Evolutionary conservation across 2,329 filamentous ascomycete genomes (phyloP).

Genomic region (Huntiella bhutanensis): DNA sequence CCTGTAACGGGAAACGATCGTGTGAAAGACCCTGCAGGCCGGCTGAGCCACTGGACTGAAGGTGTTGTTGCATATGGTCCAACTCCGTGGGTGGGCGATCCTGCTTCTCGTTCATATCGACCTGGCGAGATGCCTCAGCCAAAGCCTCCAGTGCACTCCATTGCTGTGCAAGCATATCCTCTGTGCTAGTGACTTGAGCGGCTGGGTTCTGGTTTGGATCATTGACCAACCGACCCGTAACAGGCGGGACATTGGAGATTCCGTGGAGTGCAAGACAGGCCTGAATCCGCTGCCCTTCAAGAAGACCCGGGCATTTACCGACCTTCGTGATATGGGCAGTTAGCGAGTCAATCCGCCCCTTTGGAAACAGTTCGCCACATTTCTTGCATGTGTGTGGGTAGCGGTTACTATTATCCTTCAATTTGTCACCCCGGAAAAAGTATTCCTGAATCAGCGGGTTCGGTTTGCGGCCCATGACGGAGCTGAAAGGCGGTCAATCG

Average conservation of each 20-base stretch:
- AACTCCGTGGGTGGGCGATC: constrained; percentile 17
- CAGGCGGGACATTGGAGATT: constrained; percentile 28
- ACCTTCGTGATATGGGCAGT: constrained; percentile 60
- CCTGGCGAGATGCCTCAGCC: constrained; percentile 69
- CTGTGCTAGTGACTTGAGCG: constrained; percentile 10
- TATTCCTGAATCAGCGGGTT: constrained; percentile 74
- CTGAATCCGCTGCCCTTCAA: constrained; percentile 54
- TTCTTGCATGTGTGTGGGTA: constrained; percentile 82
- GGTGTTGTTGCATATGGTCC: constrained; percentile 20
- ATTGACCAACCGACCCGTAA: constrained; percentile 3
- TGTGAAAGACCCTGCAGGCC: constrained; percentile 9
- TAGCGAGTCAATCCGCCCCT: constrained; percentile 70
- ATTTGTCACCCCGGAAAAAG: constrained; percentile 71
- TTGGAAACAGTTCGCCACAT: constrained; percentile 77
- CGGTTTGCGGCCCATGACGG: constrained; percentile 58
- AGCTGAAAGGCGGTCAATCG: too few relatives aligned
- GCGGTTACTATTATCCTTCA: constrained; percentile 76
- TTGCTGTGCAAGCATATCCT: constrained; percentile 29
- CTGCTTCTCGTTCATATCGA: constrained; percentile 46
- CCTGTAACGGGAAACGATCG: constrained; percentile 34
- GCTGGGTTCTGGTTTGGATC: constrained; percentile 5
- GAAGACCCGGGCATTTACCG: constrained; percentile 58
- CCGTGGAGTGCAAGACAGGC: constrained; percentile 56
- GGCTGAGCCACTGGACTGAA: neutral
- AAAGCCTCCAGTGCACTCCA: constrained; percentile 74